Conservation (phyloP, 495 filamentous ascomycete species). For the Penicillium lagena region DNA sequence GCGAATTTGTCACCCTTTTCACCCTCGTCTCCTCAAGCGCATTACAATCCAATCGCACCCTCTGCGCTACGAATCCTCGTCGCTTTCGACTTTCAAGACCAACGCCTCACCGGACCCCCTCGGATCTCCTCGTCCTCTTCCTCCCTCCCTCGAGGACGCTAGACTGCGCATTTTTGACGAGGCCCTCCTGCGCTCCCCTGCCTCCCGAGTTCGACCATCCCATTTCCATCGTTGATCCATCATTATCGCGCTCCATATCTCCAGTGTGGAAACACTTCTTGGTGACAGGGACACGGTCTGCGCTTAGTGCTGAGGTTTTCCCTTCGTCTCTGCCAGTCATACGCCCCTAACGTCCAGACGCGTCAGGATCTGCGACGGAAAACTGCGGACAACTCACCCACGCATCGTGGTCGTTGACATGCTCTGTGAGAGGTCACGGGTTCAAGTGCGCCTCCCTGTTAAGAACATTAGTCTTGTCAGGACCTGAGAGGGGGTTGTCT, state of each 20-base stretch:
- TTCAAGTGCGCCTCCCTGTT: conserved; percentile 14
- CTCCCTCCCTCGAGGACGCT: conserved; percentile 10
- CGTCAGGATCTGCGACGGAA: conserved; percentile 4
- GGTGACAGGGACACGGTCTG: too few species aligned
- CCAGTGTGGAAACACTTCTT: too few species aligned
- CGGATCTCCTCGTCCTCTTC: conserved; percentile 3
- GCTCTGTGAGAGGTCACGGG: conserved; percentile 26
- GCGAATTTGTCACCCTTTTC: conserved; percentile 28
- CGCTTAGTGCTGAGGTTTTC: too few species aligned
- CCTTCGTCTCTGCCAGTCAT: too few species aligned
- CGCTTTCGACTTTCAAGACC: conserved; percentile 6
- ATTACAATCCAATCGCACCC: too few species aligned
- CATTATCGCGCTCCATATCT: too few species aligned
- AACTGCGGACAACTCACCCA: not conserved
- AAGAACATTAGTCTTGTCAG: conserved; percentile 17
- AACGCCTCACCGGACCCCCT: conserved; percentile 22
- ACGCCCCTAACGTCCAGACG: not conserved
- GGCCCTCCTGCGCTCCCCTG: conserved; percentile 8
- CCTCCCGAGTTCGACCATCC: not conserved
- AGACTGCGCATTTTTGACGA: conserved; percentile 11
- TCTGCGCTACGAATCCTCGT: too few species aligned
- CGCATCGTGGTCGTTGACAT: conserved; percentile 23
- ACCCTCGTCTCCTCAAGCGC: conserved; percentile 7
- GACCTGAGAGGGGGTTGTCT: conserved; percentile 50
- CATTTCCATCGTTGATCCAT: too few species aligned